Conservation (phyloP, 345 rosid genomes). For the Ailanthus altissimus region DNA sequence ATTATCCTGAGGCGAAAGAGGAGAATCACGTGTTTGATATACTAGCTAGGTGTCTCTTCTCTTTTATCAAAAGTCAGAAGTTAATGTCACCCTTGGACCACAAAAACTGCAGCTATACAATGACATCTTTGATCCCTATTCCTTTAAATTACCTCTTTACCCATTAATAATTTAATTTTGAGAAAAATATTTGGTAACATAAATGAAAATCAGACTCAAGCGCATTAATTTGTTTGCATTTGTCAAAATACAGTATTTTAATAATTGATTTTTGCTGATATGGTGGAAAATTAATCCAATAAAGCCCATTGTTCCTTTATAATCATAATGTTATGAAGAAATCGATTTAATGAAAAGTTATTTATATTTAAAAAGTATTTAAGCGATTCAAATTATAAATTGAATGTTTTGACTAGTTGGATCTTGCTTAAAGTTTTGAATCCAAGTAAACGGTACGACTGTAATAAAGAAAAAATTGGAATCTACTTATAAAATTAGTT, state of each 20-base stretch:
- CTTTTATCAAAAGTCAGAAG: not conserved
- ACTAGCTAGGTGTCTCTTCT: not conserved
- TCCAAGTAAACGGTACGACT: too few species aligned
- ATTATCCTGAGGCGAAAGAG: not conserved
- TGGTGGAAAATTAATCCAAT: too few species aligned
- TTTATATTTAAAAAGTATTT: too few species aligned
- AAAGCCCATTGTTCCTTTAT: too few species aligned
- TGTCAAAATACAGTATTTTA: not conserved
- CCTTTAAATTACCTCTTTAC: not conserved
- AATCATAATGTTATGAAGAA: too few species aligned
- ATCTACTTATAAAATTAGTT: not conserved
- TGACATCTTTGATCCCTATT: not conserved
- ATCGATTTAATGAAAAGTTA: too few species aligned
- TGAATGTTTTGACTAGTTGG: too few species aligned
- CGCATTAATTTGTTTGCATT: not conserved
- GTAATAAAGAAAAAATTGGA: not conserved
- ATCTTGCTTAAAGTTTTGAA: too few species aligned
- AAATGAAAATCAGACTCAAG: not conserved
- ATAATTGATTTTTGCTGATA: not conserved
- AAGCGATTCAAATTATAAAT: too few species aligned
- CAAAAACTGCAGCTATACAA: not conserved
- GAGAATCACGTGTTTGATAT: conserved; percentile 23
- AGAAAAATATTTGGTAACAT: too few species aligned
- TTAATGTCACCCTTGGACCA: not conserved
- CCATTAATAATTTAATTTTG: not conserved